Percentiles rank a stretch among this genome's conserved stretches.
Conservation (phyloP, 2,329 filamentous ascomycete species). For the Fusarium xylarioides region DNA sequence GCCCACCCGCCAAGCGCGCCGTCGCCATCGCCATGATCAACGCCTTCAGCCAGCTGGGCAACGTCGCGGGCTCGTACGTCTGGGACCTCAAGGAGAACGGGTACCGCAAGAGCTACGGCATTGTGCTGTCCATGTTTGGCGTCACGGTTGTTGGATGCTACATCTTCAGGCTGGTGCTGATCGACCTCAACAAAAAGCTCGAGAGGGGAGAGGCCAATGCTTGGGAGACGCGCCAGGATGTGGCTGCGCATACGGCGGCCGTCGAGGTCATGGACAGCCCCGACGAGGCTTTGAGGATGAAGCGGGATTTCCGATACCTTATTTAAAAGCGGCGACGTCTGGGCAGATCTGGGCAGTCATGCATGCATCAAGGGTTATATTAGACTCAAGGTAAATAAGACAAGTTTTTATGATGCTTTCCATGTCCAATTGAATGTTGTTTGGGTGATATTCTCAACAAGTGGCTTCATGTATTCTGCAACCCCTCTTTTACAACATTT, state of each 20-base stretch:
- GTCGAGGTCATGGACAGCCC: constrained; percentile 52
- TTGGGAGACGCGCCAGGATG: constrained; percentile 49
- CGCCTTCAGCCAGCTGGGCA: constrained; percentile 65
- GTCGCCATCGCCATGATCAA: constrained; percentile 70
- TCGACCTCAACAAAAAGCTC: constrained; percentile 57
- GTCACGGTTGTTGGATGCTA: constrained; percentile 64
- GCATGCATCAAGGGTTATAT: background rate
- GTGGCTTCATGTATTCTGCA: background rate
- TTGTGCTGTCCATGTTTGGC: constrained; percentile 72
- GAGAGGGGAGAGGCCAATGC: constrained; percentile 52
- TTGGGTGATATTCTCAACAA: constrained; percentile 3
- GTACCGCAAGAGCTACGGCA: constrained; percentile 70
- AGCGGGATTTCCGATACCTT: constrained; percentile 59
- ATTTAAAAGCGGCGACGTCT: constrained; percentile 44
- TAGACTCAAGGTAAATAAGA: background rate
- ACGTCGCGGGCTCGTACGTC: constrained; percentile 69
- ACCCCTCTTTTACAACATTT: constrained; percentile 6
- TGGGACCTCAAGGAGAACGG: constrained; percentile 68
- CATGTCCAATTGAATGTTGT: background rate
- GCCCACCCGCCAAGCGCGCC: constrained; percentile 68
- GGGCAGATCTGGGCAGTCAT: background rate
- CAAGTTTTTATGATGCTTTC: background rate
- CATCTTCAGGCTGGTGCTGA: constrained; percentile 57
- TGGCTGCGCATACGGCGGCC: constrained; percentile 52
- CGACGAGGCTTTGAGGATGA: constrained; percentile 56